Evolutionary conservation across 139 green algal species (phyloP), one percentile per base, ranked within the genome.

Genomic region (Coelastrella sp.): DNA sequence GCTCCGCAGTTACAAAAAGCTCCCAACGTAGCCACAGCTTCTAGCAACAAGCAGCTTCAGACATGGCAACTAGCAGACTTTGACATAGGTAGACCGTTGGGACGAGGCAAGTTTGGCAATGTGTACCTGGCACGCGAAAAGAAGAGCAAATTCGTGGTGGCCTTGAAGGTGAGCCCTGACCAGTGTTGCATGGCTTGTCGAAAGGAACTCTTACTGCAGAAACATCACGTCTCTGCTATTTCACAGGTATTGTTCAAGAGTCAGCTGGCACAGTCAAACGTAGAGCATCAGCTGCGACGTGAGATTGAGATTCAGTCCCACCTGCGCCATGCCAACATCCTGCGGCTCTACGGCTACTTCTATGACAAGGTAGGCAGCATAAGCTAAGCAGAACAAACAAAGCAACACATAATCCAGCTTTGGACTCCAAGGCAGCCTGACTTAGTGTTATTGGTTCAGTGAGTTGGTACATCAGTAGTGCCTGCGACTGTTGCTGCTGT

Each of bases 261-360:
- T 27, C 97, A 99, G 90, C 94, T 99, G 40, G 92, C 97, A 85
- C 85, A 96, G 71, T 97, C 91, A 21, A 96, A 98, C 75, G 96
- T 99, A 35, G 96, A 99, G 94, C 98, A 99, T 90, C 98, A 99
- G 91, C 90, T 99, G 60, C 88, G 96, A 15, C 90, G 97, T 3
- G 98, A 99, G 86, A 96, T 99, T 41, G 98, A 99, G 91, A 99
- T 99, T 76, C 98, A 99, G 91, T 95, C 91, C 2, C 97, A 99
- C 92, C 90, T 99, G 79, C 89, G 96, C 4, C 98, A 99, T 87
- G 94, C 95, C 51, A 99, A 99, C 92, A 99, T 99, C 83, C 93
- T 99, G 63, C 91, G 97, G 15, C 88, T 99, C 38, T 99, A 97
- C 64, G 97, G 97, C 64, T 99, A 98, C 89, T 99, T 99, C 79